Evolutionary conservation across 2,329 filamentous ascomycete genomes (phyloP), one percentile per base, ranked within the genome.

Genomic region (Ascochyta lentis): DNA sequence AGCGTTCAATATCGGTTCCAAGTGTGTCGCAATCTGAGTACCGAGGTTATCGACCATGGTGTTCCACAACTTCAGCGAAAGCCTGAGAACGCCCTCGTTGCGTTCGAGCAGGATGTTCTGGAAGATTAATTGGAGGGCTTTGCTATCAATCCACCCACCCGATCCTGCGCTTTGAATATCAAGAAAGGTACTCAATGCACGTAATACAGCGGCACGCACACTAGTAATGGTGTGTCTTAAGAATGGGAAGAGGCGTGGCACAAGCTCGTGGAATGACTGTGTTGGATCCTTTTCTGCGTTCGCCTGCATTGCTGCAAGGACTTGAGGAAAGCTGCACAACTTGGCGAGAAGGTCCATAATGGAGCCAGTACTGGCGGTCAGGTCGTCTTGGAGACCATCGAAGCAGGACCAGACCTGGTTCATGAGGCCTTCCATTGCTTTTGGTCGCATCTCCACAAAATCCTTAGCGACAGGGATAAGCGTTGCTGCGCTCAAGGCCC

Each of bases 301-400:
- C 27, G 82, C 80, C 77, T 96, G 96, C 95, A 99, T 99, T 13
- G 94, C 90, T 58, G 94, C 87, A 29, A 99, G 79, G 7, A 98
- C 94, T 77, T 96, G 86, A 0, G 91, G 91, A 79, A 97, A 99
- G 60, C 92, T 90, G 79, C 95, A 99, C 2, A 99, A 86, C 57
- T 95, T 98, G 13, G 96, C 95, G 16, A 99, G 83, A 37, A 99
- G 84, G 74, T 99, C 96, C 96, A 99, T 99, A 50, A 99, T 96
- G 53, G 92, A 96, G 43, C 95, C 95, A 9, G 96, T 99, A 74
- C 95, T 98, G 4, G 95, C 95, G 74, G 93, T 98, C 16, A 99
- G 83, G 71, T 99, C 95, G 72, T 99, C 95, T 62, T 94, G 93
- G n/a, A 99, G 81, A 72, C 96, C 96, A 3, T 94, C 96, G 23